A percentile compares a stretch with the other conserved stretches of the same genome.
phyloP scores from a whole-genome alignment of 2,329 filamentous ascomycete genomes.

The Fusarium goolgardi region DNA sequence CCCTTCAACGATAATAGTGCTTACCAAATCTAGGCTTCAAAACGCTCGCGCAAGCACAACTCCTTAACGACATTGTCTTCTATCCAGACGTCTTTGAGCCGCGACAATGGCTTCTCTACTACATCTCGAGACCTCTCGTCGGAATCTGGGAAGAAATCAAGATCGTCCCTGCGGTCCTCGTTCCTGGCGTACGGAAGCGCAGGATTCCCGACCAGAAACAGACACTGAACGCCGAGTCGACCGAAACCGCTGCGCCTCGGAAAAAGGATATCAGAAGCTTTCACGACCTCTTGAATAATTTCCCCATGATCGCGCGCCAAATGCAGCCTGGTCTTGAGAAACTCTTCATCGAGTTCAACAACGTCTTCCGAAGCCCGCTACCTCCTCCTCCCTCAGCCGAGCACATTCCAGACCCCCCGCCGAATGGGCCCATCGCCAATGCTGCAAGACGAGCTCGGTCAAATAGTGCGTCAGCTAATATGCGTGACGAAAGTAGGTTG shows the following conservation, averaged over 20 bases:
- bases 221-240: constrained; percentile 53
- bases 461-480: constrained; percentile 57
- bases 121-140: constrained; percentile 88
- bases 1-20: constrained; percentile 27
- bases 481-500: constrained; percentile 52
- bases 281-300: constrained; percentile 87
- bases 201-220: constrained; percentile 54
- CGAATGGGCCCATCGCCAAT: constrained; percentile 66
- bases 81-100: constrained; percentile 90
- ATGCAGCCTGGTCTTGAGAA: constrained; percentile 94
- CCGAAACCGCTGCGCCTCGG: constrained; percentile 58
- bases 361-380: constrained; percentile 85
- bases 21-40: constrained; percentile 78
- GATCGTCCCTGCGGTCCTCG: constrained; percentile 73
- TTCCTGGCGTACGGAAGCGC: constrained; percentile 56
- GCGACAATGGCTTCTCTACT: constrained; percentile 96
- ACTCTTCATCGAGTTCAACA: constrained; percentile 88
- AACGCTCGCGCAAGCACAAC: constrained; percentile 85
- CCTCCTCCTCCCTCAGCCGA: constrained; percentile 76
- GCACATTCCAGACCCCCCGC: constrained; percentile 68
- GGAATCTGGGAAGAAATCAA: constrained; percentile 83
- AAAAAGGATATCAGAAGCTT: constrained; percentile 96
- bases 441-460: constrained; percentile 68
- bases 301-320: constrained; percentile 94
- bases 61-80: constrained; percentile 86